These are phyloP conservation scores for Pseudocercospora crystallina DNA, from an alignment of 2,329 filamentous ascomycete species.

Conservation along the genomic window DNA sequence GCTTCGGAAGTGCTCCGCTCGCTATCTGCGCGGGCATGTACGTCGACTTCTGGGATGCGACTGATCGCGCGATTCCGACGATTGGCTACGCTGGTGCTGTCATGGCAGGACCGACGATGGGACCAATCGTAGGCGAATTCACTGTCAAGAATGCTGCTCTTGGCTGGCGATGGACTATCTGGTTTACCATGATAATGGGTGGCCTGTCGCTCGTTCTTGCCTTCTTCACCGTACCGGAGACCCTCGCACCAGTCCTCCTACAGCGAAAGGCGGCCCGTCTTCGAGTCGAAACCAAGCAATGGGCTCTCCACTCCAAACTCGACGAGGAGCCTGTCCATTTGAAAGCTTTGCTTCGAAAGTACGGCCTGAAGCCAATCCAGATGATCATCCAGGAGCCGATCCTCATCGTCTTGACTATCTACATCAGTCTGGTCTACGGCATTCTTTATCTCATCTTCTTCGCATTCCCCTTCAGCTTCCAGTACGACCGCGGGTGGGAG, in stretches of 20 bases:
- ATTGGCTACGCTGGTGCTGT: conserved; percentile 5
- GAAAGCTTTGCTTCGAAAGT: conserved; percentile 64
- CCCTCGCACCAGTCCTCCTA: conserved; percentile 55
- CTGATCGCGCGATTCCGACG: conserved; percentile 6
- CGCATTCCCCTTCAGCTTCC: conserved; percentile 38
- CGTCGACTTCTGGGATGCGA: conserved; percentile 42
- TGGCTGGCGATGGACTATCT: conserved; percentile 46
- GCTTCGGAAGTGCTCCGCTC: conserved; percentile 50
- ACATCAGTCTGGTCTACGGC: conserved; percentile 64
- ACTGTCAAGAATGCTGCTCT: conserved; percentile 38
- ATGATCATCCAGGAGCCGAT: conserved; percentile 66
- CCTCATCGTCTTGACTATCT: conserved; percentile 67
- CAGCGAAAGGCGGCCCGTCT: conserved; percentile 22
- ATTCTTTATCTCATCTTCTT: conserved; percentile 44
- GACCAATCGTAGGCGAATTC: conserved; percentile 40
- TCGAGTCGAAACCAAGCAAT: conserved; percentile 32
- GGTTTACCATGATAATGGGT: conserved; percentile 41
- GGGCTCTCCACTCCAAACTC: conserved; percentile 20
- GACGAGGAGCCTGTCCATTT: conserved; percentile 48
- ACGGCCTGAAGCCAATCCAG: conserved; percentile 62
- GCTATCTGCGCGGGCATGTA: conserved; percentile 50
- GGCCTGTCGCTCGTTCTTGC: conserved; percentile 37
- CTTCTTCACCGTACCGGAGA: conserved; percentile 52
- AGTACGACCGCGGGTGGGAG: conserved; percentile 36
- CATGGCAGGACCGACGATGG: conserved; percentile 9